Conservation (phyloP, 2,329 filamentous ascomycete species). For the Hypocrella siamensis region DNA sequence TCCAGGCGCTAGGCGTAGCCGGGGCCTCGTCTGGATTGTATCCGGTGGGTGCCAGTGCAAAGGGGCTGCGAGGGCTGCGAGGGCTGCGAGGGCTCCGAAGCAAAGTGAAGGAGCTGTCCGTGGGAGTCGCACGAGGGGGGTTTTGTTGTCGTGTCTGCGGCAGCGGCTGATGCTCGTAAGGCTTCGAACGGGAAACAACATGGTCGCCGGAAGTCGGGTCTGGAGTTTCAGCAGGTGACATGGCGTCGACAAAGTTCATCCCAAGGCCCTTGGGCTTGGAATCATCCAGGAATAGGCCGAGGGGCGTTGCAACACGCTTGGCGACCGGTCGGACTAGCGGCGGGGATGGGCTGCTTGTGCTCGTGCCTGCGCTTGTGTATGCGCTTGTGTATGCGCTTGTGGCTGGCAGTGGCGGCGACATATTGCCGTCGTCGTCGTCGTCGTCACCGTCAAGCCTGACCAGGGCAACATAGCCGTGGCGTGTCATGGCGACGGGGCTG, state of each 20-base stretch:
- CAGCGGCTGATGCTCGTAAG: no score
- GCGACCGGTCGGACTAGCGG: constrained; percentile 4
- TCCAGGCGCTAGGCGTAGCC: constrained; percentile 1
- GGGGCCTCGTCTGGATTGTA: constrained; percentile 5
- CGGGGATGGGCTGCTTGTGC: constrained; percentile 3
- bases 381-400: background rate
- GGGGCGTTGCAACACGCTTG: constrained; percentile 8
- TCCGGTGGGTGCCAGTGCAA: constrained; percentile 3
- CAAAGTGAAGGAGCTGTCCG: no score
- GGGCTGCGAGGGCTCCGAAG: constrained; percentile 3
- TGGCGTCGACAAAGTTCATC: constrained; percentile 2
- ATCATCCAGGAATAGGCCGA: constrained; percentile 6
- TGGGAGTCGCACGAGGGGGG: no score
- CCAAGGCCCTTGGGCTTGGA: background rate
- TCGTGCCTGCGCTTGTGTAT: background rate
- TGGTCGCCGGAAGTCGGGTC: constrained; percentile 1
- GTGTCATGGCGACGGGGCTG: no score
- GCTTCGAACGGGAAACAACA: no score
- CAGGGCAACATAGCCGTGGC: no score
- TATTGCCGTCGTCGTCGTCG: no score
- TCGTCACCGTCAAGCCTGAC: no score
- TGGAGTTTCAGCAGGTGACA: constrained; percentile 6
- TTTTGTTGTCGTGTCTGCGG: no score
- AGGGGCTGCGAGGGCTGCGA: background rate
- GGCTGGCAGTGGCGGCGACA: no score